Conservation (phyloP, 257 asterid species). For the Ballota nigra region DNA sequence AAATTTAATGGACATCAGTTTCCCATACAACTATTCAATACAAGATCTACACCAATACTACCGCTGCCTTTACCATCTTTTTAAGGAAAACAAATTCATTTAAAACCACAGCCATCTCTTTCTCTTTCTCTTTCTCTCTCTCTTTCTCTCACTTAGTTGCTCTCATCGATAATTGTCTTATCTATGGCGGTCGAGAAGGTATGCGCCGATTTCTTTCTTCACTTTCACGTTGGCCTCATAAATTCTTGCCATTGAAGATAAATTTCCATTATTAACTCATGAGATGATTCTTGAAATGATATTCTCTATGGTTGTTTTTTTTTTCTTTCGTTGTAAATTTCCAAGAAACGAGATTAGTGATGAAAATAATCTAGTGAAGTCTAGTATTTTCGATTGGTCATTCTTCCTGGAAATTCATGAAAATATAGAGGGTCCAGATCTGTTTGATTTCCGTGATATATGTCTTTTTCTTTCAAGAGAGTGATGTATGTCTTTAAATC, state of each 20-base stretch:
- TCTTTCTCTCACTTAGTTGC: neutral
- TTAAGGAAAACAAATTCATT: neutral
- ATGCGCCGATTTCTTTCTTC: neutral
- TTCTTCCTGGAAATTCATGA: neutral
- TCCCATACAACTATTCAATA: neutral
- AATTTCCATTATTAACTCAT: neutral
- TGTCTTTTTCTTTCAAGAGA: no score
- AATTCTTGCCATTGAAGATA: no score
- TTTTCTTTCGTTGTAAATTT: neutral
- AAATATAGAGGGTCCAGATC: neutral
- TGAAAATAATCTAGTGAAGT: neutral
- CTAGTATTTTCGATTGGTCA: no score
- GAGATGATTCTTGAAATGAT: neutral
- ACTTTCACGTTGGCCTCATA: no score
- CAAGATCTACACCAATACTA: neutral
- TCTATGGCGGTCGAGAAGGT: slow-evolving; percentile 46
- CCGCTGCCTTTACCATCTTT: slow-evolving; percentile 2
- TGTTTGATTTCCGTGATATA: neutral
- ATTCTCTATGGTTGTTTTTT: no score
- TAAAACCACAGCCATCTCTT: neutral
- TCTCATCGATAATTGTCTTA: neutral
- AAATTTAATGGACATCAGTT: slow-evolving; percentile 4
- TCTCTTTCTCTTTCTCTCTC: slow-evolving; percentile 15
- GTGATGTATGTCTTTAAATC: no score
- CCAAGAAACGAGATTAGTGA: no score